A percentile compares a stretch with the other conserved stretches of the same genome.
phyloP scores from a whole-genome alignment of 176 grass and related monocot species.

The Ensete glaucum region DNA sequence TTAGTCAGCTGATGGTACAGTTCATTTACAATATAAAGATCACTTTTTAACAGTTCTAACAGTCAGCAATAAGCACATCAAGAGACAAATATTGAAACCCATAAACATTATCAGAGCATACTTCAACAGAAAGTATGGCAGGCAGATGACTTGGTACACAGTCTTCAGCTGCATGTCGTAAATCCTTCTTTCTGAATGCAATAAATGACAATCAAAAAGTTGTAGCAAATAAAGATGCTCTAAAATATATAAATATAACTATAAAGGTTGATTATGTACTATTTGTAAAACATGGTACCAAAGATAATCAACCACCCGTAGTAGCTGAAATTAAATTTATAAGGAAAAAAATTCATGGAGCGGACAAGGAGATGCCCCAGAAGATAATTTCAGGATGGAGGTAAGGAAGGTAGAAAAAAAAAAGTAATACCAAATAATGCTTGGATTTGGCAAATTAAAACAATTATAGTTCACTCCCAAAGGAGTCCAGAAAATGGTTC shows the following conservation, averaged over 20 bases:
- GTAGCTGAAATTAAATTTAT: neutral
- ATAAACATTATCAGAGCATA: slow-evolving; percentile 25
- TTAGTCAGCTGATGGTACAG: slow-evolving; percentile 3
- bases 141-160: slow-evolving; percentile 49
- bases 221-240: neutral
- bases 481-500: neutral
- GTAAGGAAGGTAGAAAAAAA: too few relatives aligned
- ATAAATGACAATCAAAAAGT: slow-evolving; percentile 9
- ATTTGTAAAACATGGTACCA: neutral
- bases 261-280: neutral
- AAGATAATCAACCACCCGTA: neutral
- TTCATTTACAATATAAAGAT: slow-evolving; percentile 4
- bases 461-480: neutral
- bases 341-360: too few relatives aligned
- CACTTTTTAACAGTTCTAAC: slow-evolving; percentile 3
- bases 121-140: slow-evolving; percentile 96
- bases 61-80: neutral
- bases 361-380: too few relatives aligned
- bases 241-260: neutral
- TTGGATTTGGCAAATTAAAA: neutral
- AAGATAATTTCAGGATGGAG: too few relatives aligned
- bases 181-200: slow-evolving; percentile 41
- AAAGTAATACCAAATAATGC: neutral
- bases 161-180: slow-evolving; percentile 39
- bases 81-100: neutral